Percentiles rank a stretch among this genome's conserved stretches.
Evolutionary conservation across 306 rosid genomes (phyloP).

Genomic region (Dryas drummondii): DNA sequence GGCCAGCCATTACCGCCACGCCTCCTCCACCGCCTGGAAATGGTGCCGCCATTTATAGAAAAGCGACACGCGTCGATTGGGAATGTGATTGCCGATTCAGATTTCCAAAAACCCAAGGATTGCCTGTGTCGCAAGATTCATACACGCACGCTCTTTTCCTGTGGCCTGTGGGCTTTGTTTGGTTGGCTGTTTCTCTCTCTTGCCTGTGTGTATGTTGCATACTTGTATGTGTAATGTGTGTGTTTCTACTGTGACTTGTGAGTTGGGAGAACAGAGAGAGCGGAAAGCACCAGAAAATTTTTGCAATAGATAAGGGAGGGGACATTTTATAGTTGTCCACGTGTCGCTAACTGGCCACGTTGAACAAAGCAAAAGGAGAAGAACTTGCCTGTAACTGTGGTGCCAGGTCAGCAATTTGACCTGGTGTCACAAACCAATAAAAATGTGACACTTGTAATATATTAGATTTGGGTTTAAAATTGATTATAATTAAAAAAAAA

Average conservation of each 20-base stretch:
- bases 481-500: too few relatives aligned
- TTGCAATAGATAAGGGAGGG: background rate
- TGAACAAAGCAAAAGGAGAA: background rate
- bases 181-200: background rate
- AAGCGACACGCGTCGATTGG: background rate
- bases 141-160: slow-evolving; percentile 1
- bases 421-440: too few relatives aligned
- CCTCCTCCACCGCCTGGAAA: slow-evolving; percentile 39
- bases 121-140: background rate
- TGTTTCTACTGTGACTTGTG: background rate
- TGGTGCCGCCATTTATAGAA: slow-evolving; percentile 45
- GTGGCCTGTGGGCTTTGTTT: background rate
- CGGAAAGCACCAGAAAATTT: background rate
- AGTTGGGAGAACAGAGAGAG: background rate
- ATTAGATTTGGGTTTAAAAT: too few relatives aligned
- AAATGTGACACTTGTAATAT: too few relatives aligned
- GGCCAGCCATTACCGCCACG: slow-evolving; percentile 39
- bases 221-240: background rate
- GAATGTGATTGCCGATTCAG: slow-evolving; percentile 33
- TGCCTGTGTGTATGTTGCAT: background rate
- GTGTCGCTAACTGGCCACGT: slow-evolving; percentile 21
- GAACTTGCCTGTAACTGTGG: too few relatives aligned
- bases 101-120: slow-evolving; percentile 14
- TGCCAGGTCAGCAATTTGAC: too few relatives aligned
- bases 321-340: slow-evolving; percentile 21